Evolutionary conservation across 78 protist genomes (phyloP).

Genomic region (Dictyostelium brefeldianum): DNA sequence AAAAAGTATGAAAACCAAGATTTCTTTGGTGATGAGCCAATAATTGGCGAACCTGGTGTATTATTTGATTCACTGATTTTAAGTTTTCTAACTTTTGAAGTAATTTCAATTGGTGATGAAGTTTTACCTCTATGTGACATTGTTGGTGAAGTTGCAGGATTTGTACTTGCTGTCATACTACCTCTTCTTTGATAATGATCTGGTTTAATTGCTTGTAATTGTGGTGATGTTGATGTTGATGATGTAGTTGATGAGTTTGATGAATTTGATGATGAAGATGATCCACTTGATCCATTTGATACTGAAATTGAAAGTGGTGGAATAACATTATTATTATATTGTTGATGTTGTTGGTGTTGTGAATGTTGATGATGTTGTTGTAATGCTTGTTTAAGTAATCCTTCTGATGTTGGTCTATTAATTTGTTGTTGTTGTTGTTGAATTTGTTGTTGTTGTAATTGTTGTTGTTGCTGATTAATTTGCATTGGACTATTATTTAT

Average conservation of each 20-base stretch:
- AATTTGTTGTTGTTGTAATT: background rate
- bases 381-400: constrained; percentile 72
- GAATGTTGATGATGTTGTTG: constrained; percentile 77
- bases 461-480: background rate
- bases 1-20: constrained; percentile 83
- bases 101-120: constrained; percentile 70
- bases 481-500: background rate
- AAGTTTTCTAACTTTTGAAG: constrained; percentile 51
- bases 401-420: constrained; percentile 37
- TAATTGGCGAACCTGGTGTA: constrained; percentile 53
- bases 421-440: no score
- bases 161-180: constrained; percentile 58
- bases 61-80: background rate
- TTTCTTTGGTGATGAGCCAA: constrained; percentile 76
- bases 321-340: background rate
- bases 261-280: background rate
- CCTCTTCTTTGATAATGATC: constrained; percentile 58
- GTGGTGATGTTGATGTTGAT: constrained; percentile 3
- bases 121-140: constrained; percentile 72
- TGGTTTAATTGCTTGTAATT: background rate
- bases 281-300: background rate
- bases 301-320: background rate
- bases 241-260: constrained; percentile 22
- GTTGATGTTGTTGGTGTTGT: constrained; percentile 39
- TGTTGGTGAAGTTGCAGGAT: constrained; percentile 72